Percentiles rank a stretch among this genome's conserved stretches.
These are phyloP conservation scores for Pyrenopolyporus hunteri DNA, from an alignment of 495 filamentous ascomycete genomes.

Conservation along the genomic window DNA sequence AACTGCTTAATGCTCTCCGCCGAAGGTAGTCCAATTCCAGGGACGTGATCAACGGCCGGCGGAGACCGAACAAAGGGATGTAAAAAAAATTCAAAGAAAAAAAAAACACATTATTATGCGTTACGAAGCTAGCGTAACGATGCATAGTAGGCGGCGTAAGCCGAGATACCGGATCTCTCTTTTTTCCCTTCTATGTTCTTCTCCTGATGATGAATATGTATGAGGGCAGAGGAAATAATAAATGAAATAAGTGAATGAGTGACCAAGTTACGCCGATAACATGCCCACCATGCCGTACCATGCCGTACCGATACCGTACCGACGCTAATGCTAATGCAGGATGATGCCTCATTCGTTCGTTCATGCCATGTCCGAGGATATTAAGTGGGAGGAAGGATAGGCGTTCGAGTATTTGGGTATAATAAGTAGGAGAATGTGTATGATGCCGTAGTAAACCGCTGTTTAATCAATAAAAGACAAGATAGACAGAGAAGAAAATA, in stretches of 20 bases:
- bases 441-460: slow-evolving; percentile 11
- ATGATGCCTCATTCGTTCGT: not conserved
- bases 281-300: slow-evolving; percentile 12
- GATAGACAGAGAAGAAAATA: not conserved
- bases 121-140: not conserved
- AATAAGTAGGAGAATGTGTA: too few relatives aligned
- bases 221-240: too few relatives aligned
- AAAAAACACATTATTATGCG: slow-evolving; percentile 2
- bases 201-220: slow-evolving; percentile 4
- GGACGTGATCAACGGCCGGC: too few relatives aligned
- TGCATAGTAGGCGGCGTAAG: slow-evolving; percentile 21
- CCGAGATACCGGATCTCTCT: slow-evolving; percentile 40
- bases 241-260: not conserved
- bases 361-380: not conserved
- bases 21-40: not conserved
- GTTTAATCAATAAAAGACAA: slow-evolving; percentile 4
- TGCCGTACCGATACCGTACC: not conserved
- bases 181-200: slow-evolving; percentile 1
- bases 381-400: not conserved
- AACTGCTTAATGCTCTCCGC: too few relatives aligned
- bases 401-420: slow-evolving; percentile 6
- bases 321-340: not conserved
- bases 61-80: too few relatives aligned
- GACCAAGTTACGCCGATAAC: not conserved
- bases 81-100: not conserved